A percentile compares a stretch with the other conserved stretches of the same genome.
Evolutionary conservation across 768 basidiomycete species (phyloP).

Genomic region (Termitomyces sp.): DNA sequence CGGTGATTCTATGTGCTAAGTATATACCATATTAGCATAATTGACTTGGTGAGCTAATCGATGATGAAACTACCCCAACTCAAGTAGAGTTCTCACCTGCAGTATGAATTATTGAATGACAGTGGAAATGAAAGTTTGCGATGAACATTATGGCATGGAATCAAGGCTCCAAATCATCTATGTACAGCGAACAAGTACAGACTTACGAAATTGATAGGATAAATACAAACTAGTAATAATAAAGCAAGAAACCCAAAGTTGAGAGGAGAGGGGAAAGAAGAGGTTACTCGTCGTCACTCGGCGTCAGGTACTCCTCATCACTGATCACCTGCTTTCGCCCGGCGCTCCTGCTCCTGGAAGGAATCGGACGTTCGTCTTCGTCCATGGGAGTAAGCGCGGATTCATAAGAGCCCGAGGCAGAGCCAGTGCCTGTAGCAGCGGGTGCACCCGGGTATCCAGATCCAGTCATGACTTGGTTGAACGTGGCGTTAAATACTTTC

Average conservation of each 20-base stretch:
- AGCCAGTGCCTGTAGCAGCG: constrained; percentile 25
- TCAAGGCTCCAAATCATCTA: constrained; percentile 3
- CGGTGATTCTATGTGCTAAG: not conserved
- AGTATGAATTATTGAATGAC: not conserved
- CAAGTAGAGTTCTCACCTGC: not conserved
- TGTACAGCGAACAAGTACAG: constrained; percentile 11
- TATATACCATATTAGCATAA: not conserved
- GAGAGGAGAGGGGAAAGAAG: not conserved
- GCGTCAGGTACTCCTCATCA: constrained; percentile 69
- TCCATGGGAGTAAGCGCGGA: constrained; percentile 79
- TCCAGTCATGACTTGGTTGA: constrained; percentile 58
- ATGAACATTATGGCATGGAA: not conserved
- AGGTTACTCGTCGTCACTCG: constrained; percentile 66
- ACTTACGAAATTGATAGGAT: constrained; percentile 2
- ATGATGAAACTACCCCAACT: constrained; percentile 6
- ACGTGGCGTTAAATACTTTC: constrained; percentile 75
- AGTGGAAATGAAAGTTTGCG: constrained; percentile 6
- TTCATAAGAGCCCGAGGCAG: constrained; percentile 54
- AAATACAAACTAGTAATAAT: constrained; percentile 6
- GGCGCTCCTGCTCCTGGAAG: constrained; percentile 49
- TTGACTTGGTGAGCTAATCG: constrained; percentile 9
- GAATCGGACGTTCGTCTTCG: constrained; percentile 65
- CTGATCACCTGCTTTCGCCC: constrained; percentile 74
- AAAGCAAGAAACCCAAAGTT: constrained; percentile 1
- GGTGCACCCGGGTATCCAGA: constrained; percentile 76